Base-by-base conservation (phyloP, 176 grass and related monocot species). In the Melocanna baccifera region DNA sequence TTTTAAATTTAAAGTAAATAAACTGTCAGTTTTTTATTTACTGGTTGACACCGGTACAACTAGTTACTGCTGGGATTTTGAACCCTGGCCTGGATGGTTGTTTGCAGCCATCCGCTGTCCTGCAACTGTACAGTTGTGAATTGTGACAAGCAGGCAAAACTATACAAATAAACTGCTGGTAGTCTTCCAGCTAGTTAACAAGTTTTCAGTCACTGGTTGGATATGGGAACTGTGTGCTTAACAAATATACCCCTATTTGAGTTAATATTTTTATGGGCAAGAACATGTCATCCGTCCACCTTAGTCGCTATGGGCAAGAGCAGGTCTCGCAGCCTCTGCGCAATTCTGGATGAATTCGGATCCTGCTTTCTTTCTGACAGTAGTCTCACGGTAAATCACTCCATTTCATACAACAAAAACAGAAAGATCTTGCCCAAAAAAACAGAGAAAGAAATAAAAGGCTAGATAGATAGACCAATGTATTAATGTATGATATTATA, bases 401-500 rank as follows among this genome's bases (percentile, higher is more conserved):
- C 28, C 23, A 28, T 52, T 52, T 43, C 39, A 34, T 73, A 18
- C 19, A 62, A 58, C 39, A 56, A 40, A 61, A 28, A 34, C 10
- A 20, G 9, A 52, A 19, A 6, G 28, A 9, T 30, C 61, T 3
- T 53, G 30, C 32, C 4, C 4, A 3, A 36, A 45, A 64, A 32
- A 58, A 32, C 2, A 30, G 3, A 1, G 12, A 30, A 14, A 57
- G 0, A 41, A 18, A 25, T 7, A 25, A 42, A 55, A 16, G 11
- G n/a, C 61, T 52, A 22, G 18, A 45, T 12, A 76, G n/a, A 52
- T 12, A 76, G n/a, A 52, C 12, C 73, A 88, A 55, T 63, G 34
- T 65, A 45, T 16, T 12, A 22, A 57, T 67, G 48, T 63, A 57
- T 58, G 46, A 67, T 84, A 74, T 62, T 74, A 81, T 47, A 40